These are phyloP conservation scores for Cladosporium sp. DNA, from an alignment of 2,329 filamentous ascomycete genomes.

Conservation along the genomic window DNA sequence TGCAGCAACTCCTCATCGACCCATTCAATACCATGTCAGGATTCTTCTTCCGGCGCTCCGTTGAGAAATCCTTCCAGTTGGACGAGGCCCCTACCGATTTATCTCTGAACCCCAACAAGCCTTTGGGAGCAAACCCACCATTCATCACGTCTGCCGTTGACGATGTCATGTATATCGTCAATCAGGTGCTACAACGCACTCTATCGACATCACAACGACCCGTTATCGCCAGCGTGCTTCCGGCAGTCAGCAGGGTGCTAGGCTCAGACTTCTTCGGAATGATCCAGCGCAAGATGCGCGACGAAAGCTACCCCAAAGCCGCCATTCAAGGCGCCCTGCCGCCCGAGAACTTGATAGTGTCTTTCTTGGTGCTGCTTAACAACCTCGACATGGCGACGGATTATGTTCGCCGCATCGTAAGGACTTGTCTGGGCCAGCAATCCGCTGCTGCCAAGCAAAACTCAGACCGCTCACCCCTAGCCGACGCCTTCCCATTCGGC, in stretches of 20 bases:
- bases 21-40: constrained; percentile 92
- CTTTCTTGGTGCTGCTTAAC: constrained; percentile 92
- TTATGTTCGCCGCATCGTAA: constrained; percentile 85
- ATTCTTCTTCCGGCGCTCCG: constrained; percentile 94
- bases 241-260: constrained; percentile 77
- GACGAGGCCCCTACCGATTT: constrained; percentile 84
- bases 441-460: constrained; percentile 7
- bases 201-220: constrained; percentile 81
- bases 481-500: constrained; percentile 75
- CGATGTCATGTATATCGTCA: constrained; percentile 99
- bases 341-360: constrained; percentile 82
- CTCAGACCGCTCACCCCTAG: constrained; percentile 33
- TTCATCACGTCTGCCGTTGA: constrained; percentile 95
- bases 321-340: constrained; percentile 77
- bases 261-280: constrained; percentile 92
- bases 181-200: constrained; percentile 83
- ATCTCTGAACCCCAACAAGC: constrained; percentile 71
- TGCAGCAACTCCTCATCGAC: constrained; percentile 69
- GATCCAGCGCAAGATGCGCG: constrained; percentile 96
- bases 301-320: constrained; percentile 87
- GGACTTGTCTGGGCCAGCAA: constrained; percentile 58
- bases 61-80: constrained; percentile 96
- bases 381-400: constrained; percentile 91
- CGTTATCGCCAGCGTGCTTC: constrained; percentile 75
- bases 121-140: constrained; percentile 75